A percentile compares a stretch with the other conserved stretches of the same genome.
phyloP scores from a whole-genome alignment of 1,284 basidiomycete species.

The Trichosporon ovoides region DNA sequence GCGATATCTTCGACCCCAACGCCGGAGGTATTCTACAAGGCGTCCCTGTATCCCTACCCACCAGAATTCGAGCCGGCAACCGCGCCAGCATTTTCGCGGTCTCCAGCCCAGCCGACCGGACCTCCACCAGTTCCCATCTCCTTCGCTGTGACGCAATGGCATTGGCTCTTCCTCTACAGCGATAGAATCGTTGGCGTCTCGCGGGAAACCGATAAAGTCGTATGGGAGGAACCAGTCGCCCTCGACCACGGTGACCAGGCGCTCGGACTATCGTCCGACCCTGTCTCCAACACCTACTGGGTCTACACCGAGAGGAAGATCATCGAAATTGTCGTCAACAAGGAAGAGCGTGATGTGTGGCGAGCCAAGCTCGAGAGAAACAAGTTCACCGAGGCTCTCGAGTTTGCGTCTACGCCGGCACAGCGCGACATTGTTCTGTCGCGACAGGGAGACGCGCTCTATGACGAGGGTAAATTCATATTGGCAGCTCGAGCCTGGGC shows the following conservation, averaged over 20 bases:
- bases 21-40: constrained; percentile 33
- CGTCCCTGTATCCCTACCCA: constrained; percentile 54
- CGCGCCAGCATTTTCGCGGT: background rate
- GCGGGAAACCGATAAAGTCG: constrained; percentile 70
- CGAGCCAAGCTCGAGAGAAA: constrained; percentile 76
- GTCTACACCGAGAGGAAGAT: constrained; percentile 84
- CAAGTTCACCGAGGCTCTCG: constrained; percentile 70
- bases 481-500: constrained; percentile 89
- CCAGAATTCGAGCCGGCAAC: constrained; percentile 51
- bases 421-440: constrained; percentile 81
- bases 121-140: constrained; percentile 57
- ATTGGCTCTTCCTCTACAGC: constrained; percentile 79
- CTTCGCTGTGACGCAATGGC: constrained; percentile 83
- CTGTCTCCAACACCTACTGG: constrained; percentile 87
- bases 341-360: constrained; percentile 95
- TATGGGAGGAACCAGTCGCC: constrained; percentile 77
- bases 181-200: constrained; percentile 75
- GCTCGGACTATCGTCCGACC: constrained; percentile 71
- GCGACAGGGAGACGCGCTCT: constrained; percentile 78
- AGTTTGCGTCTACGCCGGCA: constrained; percentile 71
- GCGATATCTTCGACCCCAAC: constrained; percentile 39
- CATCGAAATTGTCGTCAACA: constrained; percentile 77
- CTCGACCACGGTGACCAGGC: constrained; percentile 64
- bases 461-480: constrained; percentile 75
- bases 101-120: constrained; percentile 31